Base-by-base conservation (phyloP, 2,329 filamentous ascomycete genomes). In the Fusarium burgessii region DNA sequence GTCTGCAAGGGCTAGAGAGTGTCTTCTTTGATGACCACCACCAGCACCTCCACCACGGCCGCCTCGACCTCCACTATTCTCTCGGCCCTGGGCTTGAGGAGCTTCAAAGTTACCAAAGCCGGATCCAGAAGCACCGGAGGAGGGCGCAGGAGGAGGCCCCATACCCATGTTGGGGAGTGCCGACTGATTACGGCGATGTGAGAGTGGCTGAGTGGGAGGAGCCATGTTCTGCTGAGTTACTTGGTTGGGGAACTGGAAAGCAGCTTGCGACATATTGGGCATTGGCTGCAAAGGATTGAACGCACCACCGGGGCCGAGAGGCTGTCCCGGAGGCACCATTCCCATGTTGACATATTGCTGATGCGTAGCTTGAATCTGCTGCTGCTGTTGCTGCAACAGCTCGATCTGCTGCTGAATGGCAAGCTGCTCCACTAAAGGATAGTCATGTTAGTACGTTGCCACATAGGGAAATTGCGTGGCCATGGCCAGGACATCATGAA, bases 321-420 rank as follows among this genome's bases (percentile, higher is more conserved):
- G 75, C 84, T 98, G 95, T 77, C 93, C 92, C 57, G 93, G 92
- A 75, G 92, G 92, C 77, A 98, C 91, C 88, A 98, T 94, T 81
- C 94, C 94, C 93, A 98, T 95, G 82, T 96, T 97, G 78, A 97
- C 92, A 86, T 97, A 98, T 84, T 98, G 95, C 84, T 98, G 95
- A 79, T 98, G 94, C 72, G 94, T 96, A 76, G 94, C 94, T 83
- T 97, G 93, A 79, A 98, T 97, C 81, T 98, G 95, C 82, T 98
- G 95, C 81, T 98, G 96, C 82, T 98, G 96, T 82, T 97, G 94
- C 85, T 98, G 95, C 78, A 98, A 88, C 80, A 97, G 89, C 84
- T 98, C 95, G 79, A 98, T 98, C 84, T 98, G 95, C 86, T 98
- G 95, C 85, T 97, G 95, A 80, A 98, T 95, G 80, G 94, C 94